A percentile compares a stretch with the other conserved stretches of the same genome.
phyloP scores from a whole-genome alignment of 139 green algal genomes.

The Zygnema circumcarinatum region DNA sequence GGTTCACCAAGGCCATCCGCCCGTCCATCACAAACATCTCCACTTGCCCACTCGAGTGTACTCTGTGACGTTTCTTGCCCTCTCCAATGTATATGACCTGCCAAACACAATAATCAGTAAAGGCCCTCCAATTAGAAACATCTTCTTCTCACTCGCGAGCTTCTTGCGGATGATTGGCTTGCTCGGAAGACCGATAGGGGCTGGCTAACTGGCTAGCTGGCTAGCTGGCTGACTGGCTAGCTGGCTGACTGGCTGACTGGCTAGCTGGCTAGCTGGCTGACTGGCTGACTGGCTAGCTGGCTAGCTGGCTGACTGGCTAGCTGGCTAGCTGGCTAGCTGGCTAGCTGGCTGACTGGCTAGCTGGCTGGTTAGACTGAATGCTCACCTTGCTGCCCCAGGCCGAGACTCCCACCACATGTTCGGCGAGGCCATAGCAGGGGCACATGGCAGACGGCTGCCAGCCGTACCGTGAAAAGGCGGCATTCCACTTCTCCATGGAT shows the following conservation, averaged over 20 bases:
- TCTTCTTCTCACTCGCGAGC: too few relatives aligned
- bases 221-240: too few relatives aligned
- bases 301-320: too few relatives aligned
- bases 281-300: too few relatives aligned
- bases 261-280: too few relatives aligned
- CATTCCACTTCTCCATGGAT: conserved; percentile 43
- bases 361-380: too few relatives aligned
- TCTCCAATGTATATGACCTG: conserved; percentile 13
- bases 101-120: neutral
- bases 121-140: neutral
- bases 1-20: conserved; percentile 31
- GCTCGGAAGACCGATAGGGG: too few relatives aligned
- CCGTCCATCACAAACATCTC: conserved; percentile 19
- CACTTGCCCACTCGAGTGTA: conserved; percentile 38
- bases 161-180: too few relatives aligned
- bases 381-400: conserved; percentile 36
- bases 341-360: too few relatives aligned
- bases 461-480: conserved; percentile 6
- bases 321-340: too few relatives aligned
- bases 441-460: conserved; percentile 35
- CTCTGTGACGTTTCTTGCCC: neutral
- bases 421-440: conserved; percentile 47
- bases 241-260: too few relatives aligned
- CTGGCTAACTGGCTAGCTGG: too few relatives aligned
- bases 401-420: conserved; percentile 33